Base-by-base conservation (phyloP, 129 eudicot species). In the Cynara cardunculus region DNA sequence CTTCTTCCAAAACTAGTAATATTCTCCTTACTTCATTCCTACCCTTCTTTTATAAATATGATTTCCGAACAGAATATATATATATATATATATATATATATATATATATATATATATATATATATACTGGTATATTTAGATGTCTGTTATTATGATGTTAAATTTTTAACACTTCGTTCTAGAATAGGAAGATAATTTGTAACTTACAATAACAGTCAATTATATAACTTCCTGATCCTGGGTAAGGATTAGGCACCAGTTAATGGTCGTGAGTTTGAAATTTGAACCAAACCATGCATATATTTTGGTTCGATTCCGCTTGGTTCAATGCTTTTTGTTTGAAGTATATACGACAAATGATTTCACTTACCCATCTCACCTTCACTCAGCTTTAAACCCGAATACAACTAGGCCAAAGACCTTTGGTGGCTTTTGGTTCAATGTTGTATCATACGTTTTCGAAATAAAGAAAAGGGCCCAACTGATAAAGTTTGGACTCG, bases 1-100 rank as follows among this genome's bases (percentile, higher is more conserved):
- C 27, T 70, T 69, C 76, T 76, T 65, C 78, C 28, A 25, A 34
- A 34, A 69, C 8, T 56, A 70, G 81, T 39, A 62, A 77, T 62
- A 6, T 71, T 78, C 64, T 76, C 35, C 19, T 39, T 10, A 59
- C 65, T 76, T 13, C 18, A 46, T 12, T 19, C 19, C 61, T 18
- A 56, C 10, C 24, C 65, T 56, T 56, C 65, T 56, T 56, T 53
- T 16, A 53, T 53, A 53, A 53, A 53, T 53, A 53, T 18, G 64
- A 53, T 53, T 56, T 56, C 65, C 65, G n/a, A 56, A 56, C n/a
- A 19, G 65, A 56, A 56, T 3, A 56, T 56, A 1, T 53, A 53
- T 46, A 39, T 35, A 5, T 35, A 35, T 35, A 35, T 35, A 35
- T 35, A 35, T 35, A 41, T 41, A 10, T 41, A 46, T 13, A 46